Percentiles rank a stretch among this genome's conserved stretches.
Conservation (phyloP, 1,139 yeast genomes). For the Debaryomyces singareniensis region DNA sequence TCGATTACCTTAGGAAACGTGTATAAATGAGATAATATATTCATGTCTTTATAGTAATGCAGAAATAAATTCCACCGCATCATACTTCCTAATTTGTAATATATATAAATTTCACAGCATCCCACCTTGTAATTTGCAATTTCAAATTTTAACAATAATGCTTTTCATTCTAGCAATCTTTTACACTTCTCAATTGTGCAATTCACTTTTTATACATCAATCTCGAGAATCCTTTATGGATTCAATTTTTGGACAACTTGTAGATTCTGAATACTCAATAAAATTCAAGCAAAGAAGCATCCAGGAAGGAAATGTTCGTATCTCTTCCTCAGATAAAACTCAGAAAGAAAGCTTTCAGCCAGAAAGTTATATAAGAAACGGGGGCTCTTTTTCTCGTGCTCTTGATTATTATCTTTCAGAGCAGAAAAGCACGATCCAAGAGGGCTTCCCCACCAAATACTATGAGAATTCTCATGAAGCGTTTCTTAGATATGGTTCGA, state of each 20-base stretch:
- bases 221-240: conserved; percentile 11
- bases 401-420: conserved; percentile 2
- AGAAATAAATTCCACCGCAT: no score
- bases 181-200: background rate
- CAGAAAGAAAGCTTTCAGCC: conserved; percentile 1
- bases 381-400: background rate
- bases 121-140: no score
- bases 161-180: conserved; percentile 1
- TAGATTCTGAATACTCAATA: conserved; percentile 4
- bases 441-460: conserved; percentile 4
- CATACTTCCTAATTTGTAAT: no score
- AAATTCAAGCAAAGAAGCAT: conserved; percentile 3
- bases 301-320: conserved; percentile 2
- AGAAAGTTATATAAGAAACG: background rate
- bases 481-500: conserved; percentile 15
- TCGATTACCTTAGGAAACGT: conserved; percentile 34
- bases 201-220: background rate
- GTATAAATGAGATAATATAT: conserved; percentile 16
- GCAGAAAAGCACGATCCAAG: conserved; percentile 2
- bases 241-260: conserved; percentile 14
- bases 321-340: no score
- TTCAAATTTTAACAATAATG: no score
- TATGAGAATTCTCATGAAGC: conserved; percentile 11
- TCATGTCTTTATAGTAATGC: no score
- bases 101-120: no score